phyloP scores from a whole-genome alignment of 2,329 filamentous ascomycete species.

The Bertia moriformis region DNA sequence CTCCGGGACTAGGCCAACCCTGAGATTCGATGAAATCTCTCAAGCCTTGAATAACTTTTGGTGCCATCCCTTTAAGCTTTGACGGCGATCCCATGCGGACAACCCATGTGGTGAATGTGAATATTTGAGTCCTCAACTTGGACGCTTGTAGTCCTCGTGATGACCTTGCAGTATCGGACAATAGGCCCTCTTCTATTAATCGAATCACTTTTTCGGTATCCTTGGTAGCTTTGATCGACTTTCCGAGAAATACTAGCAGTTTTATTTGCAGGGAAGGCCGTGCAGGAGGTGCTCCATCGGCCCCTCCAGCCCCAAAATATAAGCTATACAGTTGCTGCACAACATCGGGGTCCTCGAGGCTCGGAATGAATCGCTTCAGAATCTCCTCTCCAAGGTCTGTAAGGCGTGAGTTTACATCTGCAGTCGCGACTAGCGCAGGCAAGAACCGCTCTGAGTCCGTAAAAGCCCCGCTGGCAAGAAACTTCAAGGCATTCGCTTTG shows the following conservation, averaged over 20 bases:
- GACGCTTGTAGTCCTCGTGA: neutral
- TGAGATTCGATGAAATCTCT: slow-evolving; percentile 1
- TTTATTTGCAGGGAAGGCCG: neutral
- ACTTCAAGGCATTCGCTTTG: slow-evolving; percentile 52
- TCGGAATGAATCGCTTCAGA: slow-evolving; percentile 63
- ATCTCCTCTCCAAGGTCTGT: slow-evolving; percentile 79
- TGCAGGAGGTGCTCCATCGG: neutral
- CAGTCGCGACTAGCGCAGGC: slow-evolving; percentile 68
- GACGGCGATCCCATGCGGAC: neutral
- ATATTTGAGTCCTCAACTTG: neutral
- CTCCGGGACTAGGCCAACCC: neutral
- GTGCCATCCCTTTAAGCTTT: neutral
- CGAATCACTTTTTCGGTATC: neutral
- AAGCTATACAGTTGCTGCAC: slow-evolving; percentile 56
- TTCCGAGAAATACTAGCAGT: neutral
- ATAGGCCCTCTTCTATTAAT: neutral
- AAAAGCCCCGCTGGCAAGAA: slow-evolving; percentile 77
- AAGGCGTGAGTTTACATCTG: slow-evolving; percentile 68
- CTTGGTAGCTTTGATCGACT: neutral
- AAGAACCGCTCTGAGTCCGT: slow-evolving; percentile 70
- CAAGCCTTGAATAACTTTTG: neutral
- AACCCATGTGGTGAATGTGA: slow-evolving; percentile 1
- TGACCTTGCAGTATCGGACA: neutral
- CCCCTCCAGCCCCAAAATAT: slow-evolving; percentile 38
- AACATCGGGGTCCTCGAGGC: slow-evolving; percentile 54